phyloP scores from a whole-genome alignment of 2,329 filamentous ascomycete species.

The Ophiostoma perfectum region DNA sequence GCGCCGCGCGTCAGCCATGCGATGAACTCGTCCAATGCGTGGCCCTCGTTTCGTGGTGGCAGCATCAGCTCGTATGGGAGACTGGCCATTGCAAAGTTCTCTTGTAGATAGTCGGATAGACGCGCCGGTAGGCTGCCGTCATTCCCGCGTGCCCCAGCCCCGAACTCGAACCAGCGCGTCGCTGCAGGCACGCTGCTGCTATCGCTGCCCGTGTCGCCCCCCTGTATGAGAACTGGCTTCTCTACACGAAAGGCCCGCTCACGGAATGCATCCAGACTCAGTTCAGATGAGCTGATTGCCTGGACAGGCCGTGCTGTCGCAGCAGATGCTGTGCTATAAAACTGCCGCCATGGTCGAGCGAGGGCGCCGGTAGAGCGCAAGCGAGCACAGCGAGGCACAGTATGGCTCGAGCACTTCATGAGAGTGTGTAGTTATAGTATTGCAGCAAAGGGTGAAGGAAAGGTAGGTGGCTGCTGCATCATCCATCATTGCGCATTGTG shows the following conservation, averaged over 20 bases:
- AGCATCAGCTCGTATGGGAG: slow-evolving; percentile 40
- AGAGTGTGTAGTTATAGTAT: neutral
- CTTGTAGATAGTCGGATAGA: neutral
- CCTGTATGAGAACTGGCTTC: slow-evolving; percentile 46
- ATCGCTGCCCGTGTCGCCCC: neutral
- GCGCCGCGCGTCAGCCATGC: slow-evolving; percentile 20
- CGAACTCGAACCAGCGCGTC: slow-evolving; percentile 52
- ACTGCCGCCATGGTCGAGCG: neutral
- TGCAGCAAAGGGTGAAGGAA: neutral
- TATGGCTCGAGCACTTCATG: neutral
- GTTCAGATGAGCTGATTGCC: neutral
- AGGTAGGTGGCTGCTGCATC: neutral
- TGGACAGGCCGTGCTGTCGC: slow-evolving; percentile 14
- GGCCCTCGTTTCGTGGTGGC: neutral
- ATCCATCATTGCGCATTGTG: neutral
- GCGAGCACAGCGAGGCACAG: neutral
- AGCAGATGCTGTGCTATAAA: neutral
- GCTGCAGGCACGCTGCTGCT: slow-evolving; percentile 46
- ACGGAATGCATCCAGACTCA: slow-evolving; percentile 45
- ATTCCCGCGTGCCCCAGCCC: neutral
- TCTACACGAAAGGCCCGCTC: slow-evolving; percentile 48
- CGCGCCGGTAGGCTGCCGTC: neutral
- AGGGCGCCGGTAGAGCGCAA: neutral
- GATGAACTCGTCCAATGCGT: slow-evolving; percentile 17
- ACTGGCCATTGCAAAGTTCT: slow-evolving; percentile 30